A percentile compares a stretch with the other conserved stretches of the same genome.
Evolutionary conservation across 108 stramenopile species (phyloP).

Genomic region (Stephanodiscus triporus): DNA sequence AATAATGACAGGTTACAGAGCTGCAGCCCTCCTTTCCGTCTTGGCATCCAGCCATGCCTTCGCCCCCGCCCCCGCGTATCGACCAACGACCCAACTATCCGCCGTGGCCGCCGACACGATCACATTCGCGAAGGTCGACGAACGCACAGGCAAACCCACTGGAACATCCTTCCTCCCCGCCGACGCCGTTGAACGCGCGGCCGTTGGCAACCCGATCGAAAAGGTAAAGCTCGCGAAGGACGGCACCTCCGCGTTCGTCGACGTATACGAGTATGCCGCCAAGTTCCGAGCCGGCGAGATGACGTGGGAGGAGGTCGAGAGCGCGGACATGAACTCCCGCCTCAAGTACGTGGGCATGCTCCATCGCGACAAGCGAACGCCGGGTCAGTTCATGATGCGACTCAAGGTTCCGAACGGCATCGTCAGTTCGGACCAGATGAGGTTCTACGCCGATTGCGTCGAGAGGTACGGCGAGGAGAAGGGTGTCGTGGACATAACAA

Average conservation of each 20-base stretch:
- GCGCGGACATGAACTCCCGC: constrained; percentile 84
- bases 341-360: constrained; percentile 94
- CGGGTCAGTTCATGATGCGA: constrained; percentile 96
- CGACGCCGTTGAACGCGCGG: constrained; percentile 69
- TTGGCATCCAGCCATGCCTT: constrained; percentile 23
- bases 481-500: constrained; percentile 94
- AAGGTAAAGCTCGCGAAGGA: constrained; percentile 86
- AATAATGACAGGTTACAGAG: not conserved
- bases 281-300: constrained; percentile 82
- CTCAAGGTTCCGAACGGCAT: constrained; percentile 94
- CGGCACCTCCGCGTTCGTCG: constrained; percentile 78
- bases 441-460: constrained; percentile 84
- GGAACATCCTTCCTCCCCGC: constrained; percentile 79
- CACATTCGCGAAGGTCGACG: constrained; percentile 23
- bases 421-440: constrained; percentile 87
- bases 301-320: constrained; percentile 89
- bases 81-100: not conserved
- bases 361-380: constrained; percentile 90
- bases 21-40: constrained; percentile 6
- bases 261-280: constrained; percentile 86
- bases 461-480: constrained; percentile 82
- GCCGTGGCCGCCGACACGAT: constrained; percentile 10
- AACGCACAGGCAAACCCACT: constrained; percentile 66
- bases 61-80: not conserved
- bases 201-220: constrained; percentile 74